A percentile compares a stretch with the other conserved stretches of the same genome.
Conservation (phyloP, 1,139 yeast genomes). For the Geotrichum bryndzae region DNA sequence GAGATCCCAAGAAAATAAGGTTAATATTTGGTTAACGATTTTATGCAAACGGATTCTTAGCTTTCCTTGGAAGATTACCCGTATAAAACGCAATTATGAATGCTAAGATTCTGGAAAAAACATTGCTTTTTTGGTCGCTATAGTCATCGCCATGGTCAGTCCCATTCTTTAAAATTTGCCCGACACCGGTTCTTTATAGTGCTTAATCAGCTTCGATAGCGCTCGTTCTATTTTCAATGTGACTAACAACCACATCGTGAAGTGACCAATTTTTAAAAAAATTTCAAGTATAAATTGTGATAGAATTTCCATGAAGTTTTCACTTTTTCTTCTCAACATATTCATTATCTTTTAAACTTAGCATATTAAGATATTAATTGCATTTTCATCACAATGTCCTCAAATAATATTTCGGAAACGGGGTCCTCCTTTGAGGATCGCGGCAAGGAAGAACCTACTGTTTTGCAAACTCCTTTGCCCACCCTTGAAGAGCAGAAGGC, state of each 20-base stretch:
- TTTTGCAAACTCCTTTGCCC: background rate
- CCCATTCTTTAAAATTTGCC: background rate
- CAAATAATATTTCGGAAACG: background rate
- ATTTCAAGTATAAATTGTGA: background rate
- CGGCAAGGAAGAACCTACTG: background rate
- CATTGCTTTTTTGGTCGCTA: too few relatives aligned
- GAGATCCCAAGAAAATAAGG: background rate
- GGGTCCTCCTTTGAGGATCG: background rate
- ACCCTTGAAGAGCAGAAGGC: slow-evolving; percentile 16
- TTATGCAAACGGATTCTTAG: background rate
- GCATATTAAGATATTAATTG: background rate
- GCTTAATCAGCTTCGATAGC: background rate
- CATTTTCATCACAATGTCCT: background rate
- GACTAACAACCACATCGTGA: background rate
- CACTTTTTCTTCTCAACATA: too few relatives aligned
- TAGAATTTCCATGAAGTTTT: background rate
- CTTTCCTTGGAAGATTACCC: background rate
- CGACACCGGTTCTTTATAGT: background rate
- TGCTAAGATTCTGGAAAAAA: background rate
- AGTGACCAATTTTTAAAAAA: background rate
- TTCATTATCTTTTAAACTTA: too few relatives aligned
- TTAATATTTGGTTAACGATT: background rate
- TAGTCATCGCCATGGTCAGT: background rate
- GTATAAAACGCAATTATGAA: background rate
- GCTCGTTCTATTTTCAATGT: background rate